A percentile compares a stretch with the other conserved stretches of the same genome.
Conservation (phyloP, 2,329 filamentous ascomycete species). For the Epichloe scottii region DNA sequence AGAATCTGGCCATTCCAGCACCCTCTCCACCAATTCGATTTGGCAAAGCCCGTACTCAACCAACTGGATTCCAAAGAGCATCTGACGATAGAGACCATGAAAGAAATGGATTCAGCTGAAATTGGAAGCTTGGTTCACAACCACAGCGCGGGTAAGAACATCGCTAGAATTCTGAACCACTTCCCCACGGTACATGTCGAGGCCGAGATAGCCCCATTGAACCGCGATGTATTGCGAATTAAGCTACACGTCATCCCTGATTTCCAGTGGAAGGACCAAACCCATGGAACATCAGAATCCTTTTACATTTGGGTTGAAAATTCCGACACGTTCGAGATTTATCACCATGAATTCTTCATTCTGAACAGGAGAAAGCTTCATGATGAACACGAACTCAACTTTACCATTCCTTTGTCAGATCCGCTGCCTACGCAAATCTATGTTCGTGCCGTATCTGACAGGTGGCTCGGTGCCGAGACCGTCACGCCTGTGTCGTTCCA, state of each 20-base stretch:
- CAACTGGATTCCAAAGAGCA: slow-evolving; percentile 73
- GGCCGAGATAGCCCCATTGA: slow-evolving; percentile 87
- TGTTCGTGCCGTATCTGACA: slow-evolving; percentile 83
- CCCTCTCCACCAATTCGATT: slow-evolving; percentile 86
- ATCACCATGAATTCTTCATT: slow-evolving; percentile 95
- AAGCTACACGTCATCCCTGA: slow-evolving; percentile 77
- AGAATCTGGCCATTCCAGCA: slow-evolving; percentile 92
- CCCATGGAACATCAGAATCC: slow-evolving; percentile 88
- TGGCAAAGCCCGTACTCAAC: slow-evolving; percentile 70
- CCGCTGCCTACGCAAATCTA: slow-evolving; percentile 94
- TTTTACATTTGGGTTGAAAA: slow-evolving; percentile 99
- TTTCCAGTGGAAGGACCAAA: slow-evolving; percentile 86
- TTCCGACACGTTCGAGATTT: slow-evolving; percentile 93
- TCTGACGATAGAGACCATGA: slow-evolving; percentile 66
- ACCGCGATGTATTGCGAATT: slow-evolving; percentile 88
- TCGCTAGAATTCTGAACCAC: slow-evolving; percentile 70
- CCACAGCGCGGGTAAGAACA: slow-evolving; percentile 68
- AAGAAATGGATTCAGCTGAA: slow-evolving; percentile 87
- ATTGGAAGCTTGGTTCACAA: slow-evolving; percentile 90
- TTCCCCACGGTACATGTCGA: slow-evolving; percentile 89
- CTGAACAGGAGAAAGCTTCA: slow-evolving; percentile 79
- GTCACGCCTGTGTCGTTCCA: slow-evolving; percentile 94
- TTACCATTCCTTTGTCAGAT: slow-evolving; percentile 90
- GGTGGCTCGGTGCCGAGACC: slow-evolving; percentile 94
- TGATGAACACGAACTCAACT: slow-evolving; percentile 95